Evolutionary conservation across 2,329 filamentous ascomycete genomes (phyloP).

Genomic region (Aspergillus sp.): DNA sequence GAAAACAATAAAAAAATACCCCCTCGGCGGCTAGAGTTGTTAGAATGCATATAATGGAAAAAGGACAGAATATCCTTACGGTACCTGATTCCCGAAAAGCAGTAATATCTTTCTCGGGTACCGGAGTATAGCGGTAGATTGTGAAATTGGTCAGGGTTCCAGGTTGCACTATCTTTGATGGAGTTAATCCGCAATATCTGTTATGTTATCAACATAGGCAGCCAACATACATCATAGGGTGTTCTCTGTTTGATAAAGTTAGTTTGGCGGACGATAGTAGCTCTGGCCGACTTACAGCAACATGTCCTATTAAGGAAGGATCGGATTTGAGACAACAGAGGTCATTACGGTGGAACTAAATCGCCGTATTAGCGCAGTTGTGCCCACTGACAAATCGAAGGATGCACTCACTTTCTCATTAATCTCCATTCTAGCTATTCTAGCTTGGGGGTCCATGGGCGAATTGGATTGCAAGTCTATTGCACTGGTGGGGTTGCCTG

Average conservation of each 20-base stretch:
- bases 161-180: slow-evolving; percentile 19
- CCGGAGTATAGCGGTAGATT: slow-evolving; percentile 27
- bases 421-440: background rate
- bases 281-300: slow-evolving; percentile 16
- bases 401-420: slow-evolving; percentile 9
- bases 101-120: slow-evolving; percentile 28
- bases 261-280: background rate
- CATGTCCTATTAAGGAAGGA: slow-evolving; percentile 17
- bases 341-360: slow-evolving; percentile 21
- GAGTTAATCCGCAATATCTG: background rate
- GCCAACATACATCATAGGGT: slow-evolving; percentile 15
- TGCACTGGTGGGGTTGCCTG: background rate
- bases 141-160: slow-evolving; percentile 33
- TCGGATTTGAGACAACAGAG: slow-evolving; percentile 21
- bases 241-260: slow-evolving; percentile 11
- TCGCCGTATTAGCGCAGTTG: background rate
- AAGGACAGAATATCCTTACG: slow-evolving; percentile 11
- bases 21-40: slow-evolving; percentile 46
- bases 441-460: background rate
- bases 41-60: background rate
- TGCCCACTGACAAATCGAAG: background rate
- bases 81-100: slow-evolving; percentile 23
- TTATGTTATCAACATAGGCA: background rate
- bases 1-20: slow-evolving; percentile 51
- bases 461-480: slow-evolving; percentile 4